phyloP scores from a whole-genome alignment of 345 rosid species.

The Erucastrum elatum region DNA sequence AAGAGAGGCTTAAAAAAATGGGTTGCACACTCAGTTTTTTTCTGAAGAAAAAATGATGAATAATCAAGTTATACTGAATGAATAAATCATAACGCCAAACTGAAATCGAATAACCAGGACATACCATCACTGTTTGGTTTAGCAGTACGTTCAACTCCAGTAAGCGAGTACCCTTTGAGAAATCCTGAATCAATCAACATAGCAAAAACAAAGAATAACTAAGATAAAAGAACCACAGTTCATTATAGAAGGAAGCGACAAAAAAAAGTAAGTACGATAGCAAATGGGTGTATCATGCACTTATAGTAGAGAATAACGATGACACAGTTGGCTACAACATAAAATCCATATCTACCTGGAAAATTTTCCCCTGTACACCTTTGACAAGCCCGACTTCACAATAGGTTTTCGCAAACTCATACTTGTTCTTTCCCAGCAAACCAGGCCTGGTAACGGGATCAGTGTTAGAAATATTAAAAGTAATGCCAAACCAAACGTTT shows the following conservation, averaged over 20 bases:
- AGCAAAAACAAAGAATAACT: neutral
- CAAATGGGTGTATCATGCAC: conserved; percentile 11
- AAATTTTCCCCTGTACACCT: conserved; percentile 55
- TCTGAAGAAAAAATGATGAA: neutral
- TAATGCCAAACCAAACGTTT: conserved; percentile 20
- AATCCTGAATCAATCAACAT: conserved; percentile 62
- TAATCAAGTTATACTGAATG: neutral
- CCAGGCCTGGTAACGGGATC: conserved; percentile 75
- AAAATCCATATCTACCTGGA: conserved; percentile 61
- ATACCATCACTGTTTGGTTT: conserved; percentile 87
- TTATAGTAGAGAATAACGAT: conserved; percentile 6
- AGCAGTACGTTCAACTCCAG: conserved; percentile 86
- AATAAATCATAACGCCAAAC: conserved; percentile 10
- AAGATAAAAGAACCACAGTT: conserved; percentile 16
- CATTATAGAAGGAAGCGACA: conserved; percentile 18
- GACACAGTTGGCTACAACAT: neutral
- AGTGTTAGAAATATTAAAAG: conserved; percentile 22
- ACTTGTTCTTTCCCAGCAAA: conserved; percentile 81
- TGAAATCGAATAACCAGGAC: conserved; percentile 34
- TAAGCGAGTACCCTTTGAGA: conserved; percentile 86
- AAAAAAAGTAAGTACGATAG: conserved; percentile 24
- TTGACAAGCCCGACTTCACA: conserved; percentile 61
- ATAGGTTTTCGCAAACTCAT: conserved; percentile 87
- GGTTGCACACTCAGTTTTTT: conserved; percentile 6
- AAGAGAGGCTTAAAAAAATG: conserved; percentile 6